Evolutionary conservation across 768 basidiomycete species (phyloP), one percentile per base, ranked within the genome.

Genomic region (Boletus patriciae): DNA sequence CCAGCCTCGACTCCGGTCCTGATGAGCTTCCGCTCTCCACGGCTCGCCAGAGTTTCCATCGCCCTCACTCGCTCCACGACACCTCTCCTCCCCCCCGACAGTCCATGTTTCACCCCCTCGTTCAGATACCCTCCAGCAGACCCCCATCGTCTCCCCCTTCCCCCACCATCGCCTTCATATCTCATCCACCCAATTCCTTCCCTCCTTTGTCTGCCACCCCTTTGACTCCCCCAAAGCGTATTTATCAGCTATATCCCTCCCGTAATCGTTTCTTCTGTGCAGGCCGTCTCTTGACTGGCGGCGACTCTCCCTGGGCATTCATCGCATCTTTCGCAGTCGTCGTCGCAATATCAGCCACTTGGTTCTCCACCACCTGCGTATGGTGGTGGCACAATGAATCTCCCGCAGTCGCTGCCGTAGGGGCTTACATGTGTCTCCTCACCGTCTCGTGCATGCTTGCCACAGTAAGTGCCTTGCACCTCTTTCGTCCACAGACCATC

Each of bases 321-420:
- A 64, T 92, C 3, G 80, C 78, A 0, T 83, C 83, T 8, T 74
- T 95, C 47, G 67, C 70, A 1, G 52, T 96, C 21, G 74, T 88
- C 27, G 67, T 94, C 25, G 79, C 78, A 3, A 79, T 98, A 45
- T 76, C 90, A 3, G 92, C 86, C 0, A 72, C 89, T 10, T 99
- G 92, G 91, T 84, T 97, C 60, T 90, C 85, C 11, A 92, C 92
- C 25, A 94, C 93, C 1, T 88, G 86, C 45, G 84, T 87, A 18
- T 96, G 87, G 83, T 87, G 95, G 82, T 98, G 95, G 94, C 74
- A 76, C 37, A 77, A 94, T 62, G 78, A 85, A 56, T 89, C 90
- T 47, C 82, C 86, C 7, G 86, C 83, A 6, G 81, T 86, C 15
- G 87, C 88, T 0, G 79, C 77, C 19, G 77, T 87, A n/a, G 86